phyloP scores from a whole-genome alignment of 116 monocot species.

The Posidonia oceanica region DNA sequence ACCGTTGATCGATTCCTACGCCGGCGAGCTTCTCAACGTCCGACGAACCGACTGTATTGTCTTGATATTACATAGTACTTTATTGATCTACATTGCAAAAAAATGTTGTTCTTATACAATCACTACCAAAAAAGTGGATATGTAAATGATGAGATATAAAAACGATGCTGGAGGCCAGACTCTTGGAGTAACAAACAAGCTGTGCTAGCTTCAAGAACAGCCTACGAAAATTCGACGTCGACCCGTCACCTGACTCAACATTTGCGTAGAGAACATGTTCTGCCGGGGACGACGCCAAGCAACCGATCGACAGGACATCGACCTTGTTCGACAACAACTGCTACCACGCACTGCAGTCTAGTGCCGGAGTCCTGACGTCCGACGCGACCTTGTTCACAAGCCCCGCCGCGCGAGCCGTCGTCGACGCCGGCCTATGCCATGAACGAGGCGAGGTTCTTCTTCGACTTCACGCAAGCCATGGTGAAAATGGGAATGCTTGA shows the following conservation, averaged over 20 bases:
- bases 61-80: too few relatives aligned
- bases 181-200: slow-evolving; percentile 51
- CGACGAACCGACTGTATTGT: too few relatives aligned
- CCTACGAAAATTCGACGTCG: slow-evolving; percentile 32
- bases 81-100: too few relatives aligned
- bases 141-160: not conserved
- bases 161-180: slow-evolving; percentile 47
- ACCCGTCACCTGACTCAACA: not conserved
- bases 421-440: slow-evolving; percentile 37
- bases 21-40: too few relatives aligned
- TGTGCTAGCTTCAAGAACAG: slow-evolving; percentile 54
- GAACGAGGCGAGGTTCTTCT: slow-evolving; percentile 59
- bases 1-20: too few relatives aligned
- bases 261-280: slow-evolving; percentile 32
- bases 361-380: slow-evolving; percentile 42
- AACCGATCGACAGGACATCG: slow-evolving; percentile 37
- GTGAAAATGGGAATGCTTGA: slow-evolving; percentile 68
- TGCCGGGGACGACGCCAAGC: slow-evolving; percentile 23
- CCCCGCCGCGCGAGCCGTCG: slow-evolving; percentile 29
- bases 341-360: slow-evolving; percentile 31
- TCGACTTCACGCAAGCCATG: slow-evolving; percentile 60
- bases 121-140: too few relatives aligned
- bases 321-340: slow-evolving; percentile 55
- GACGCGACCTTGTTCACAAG: slow-evolving; percentile 46
- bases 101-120: too few relatives aligned